These are phyloP conservation scores for Ascoidea asiatica DNA, from an alignment of 805 yeast species.

Conservation along the genomic window DNA sequence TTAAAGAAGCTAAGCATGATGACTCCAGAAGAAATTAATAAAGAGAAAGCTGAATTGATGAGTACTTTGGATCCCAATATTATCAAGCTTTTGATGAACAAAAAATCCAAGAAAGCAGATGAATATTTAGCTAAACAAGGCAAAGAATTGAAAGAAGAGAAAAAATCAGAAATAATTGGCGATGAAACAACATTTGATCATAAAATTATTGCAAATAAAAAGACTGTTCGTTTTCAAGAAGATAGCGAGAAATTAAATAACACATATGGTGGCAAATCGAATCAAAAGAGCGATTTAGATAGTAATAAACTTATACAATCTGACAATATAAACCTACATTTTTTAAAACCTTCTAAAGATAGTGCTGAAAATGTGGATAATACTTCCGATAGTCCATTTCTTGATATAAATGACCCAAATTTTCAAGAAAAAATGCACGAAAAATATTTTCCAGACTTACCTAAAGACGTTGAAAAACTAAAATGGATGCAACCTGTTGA, in stretches of 20 bases:
- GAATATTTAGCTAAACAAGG: slow-evolving; percentile 11
- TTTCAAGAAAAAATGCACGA: slow-evolving; percentile 70
- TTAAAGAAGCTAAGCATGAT: slow-evolving; percentile 43
- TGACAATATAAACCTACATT: not conserved
- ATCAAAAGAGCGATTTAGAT: too few relatives aligned
- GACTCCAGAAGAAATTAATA: slow-evolving; percentile 50
- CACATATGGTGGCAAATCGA: too few relatives aligned
- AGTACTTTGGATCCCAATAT: slow-evolving; percentile 58
- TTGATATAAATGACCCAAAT: slow-evolving; percentile 65
- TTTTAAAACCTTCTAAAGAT: slow-evolving; percentile 3
- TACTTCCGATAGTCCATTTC: slow-evolving; percentile 9
- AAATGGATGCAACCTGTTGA: slow-evolving; percentile 84
- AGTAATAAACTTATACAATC: too few relatives aligned
- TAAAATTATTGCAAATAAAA: too few relatives aligned
- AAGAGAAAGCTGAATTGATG: slow-evolving; percentile 54
- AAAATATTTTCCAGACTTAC: slow-evolving; percentile 82
- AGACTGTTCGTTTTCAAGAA: too few relatives aligned
- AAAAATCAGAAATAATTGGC: slow-evolving; percentile 23
- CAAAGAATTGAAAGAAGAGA: slow-evolving; percentile 17
- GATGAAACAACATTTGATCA: slow-evolving; percentile 16
- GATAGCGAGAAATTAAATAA: too few relatives aligned
- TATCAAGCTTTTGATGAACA: slow-evolving; percentile 39
- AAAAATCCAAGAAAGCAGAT: slow-evolving; percentile 36
- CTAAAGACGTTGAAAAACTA: slow-evolving; percentile 64
- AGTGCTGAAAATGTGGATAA: slow-evolving; percentile 9